Evolutionary conservation across 129 eudicot species (phyloP).

Genomic region (carrot (Daucus carota)): DH1_v3.0 NC_030385.2:46376001-46376500

Average conservation of each 20-base stretch:
- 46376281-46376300: constrained; percentile 49
- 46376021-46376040: constrained; percentile 52
- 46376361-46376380: constrained; percentile 76
- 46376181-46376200: constrained; percentile 49
- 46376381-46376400: constrained; percentile 45
- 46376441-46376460: constrained; percentile 67
- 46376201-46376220: constrained; percentile 36
- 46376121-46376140: constrained; percentile 68
- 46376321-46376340: constrained; percentile 59
- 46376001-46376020: constrained; percentile 30
- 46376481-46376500: constrained; percentile 92
- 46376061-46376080: constrained; percentile 55
- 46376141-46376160: constrained; percentile 49
- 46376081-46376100: constrained; percentile 44
- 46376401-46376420: constrained; percentile 54
- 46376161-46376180: constrained; percentile 54
- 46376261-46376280: constrained; percentile 77
- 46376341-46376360: constrained; percentile 56
- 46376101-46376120: constrained; percentile 32
- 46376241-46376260: constrained; percentile 55
- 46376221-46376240: constrained; percentile 47
- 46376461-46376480: constrained; percentile 65
- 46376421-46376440: constrained; percentile 35
- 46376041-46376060: constrained; percentile 34
- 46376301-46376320: constrained; percentile 49